Conservation (phyloP, 2,329 filamentous ascomycete genomes). For the Clarireedia paspali region DNA sequence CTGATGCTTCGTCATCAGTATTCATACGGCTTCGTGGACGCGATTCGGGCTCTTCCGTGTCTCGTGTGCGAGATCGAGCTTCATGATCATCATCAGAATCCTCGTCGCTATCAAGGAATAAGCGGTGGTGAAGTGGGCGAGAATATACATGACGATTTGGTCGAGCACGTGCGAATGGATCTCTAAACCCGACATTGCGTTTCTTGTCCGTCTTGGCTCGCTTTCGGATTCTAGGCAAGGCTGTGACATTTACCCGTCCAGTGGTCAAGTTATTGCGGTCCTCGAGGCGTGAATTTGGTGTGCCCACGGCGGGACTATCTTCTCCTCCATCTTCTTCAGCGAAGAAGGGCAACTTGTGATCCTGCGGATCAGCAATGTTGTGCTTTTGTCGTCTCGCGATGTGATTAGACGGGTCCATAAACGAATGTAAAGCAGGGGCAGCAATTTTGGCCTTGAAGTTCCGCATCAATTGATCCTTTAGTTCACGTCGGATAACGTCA, state of each 20-base stretch:
- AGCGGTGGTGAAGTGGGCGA: constrained; percentile 72
- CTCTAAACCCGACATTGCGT: constrained; percentile 55
- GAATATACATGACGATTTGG: constrained; percentile 49
- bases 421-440: constrained; percentile 70
- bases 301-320: constrained; percentile 55
- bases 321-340: constrained; percentile 50
- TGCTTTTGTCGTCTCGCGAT: constrained; percentile 70
- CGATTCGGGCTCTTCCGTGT: constrained; percentile 82
- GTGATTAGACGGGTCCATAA: constrained; percentile 76
- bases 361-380: constrained; percentile 64
- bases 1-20: constrained; percentile 44
- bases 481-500: constrained; percentile 68
- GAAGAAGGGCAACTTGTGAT: constrained; percentile 46
- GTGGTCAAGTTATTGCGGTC: constrained; percentile 44
- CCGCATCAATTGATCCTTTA: constrained; percentile 78
- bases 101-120: constrained; percentile 61
- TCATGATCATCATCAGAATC: constrained; percentile 80
- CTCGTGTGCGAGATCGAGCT: constrained; percentile 56
- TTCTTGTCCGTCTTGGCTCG: constrained; percentile 40
- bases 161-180: constrained; percentile 58
- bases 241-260: constrained; percentile 49
- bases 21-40: constrained; percentile 69
- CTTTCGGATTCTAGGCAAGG: constrained; percentile 67
- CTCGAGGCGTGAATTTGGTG: constrained; percentile 52
- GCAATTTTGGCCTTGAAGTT: constrained; percentile 86